Base-by-base conservation (phyloP, 1,139 yeast species). In the Kodamaea sp. region DNA sequence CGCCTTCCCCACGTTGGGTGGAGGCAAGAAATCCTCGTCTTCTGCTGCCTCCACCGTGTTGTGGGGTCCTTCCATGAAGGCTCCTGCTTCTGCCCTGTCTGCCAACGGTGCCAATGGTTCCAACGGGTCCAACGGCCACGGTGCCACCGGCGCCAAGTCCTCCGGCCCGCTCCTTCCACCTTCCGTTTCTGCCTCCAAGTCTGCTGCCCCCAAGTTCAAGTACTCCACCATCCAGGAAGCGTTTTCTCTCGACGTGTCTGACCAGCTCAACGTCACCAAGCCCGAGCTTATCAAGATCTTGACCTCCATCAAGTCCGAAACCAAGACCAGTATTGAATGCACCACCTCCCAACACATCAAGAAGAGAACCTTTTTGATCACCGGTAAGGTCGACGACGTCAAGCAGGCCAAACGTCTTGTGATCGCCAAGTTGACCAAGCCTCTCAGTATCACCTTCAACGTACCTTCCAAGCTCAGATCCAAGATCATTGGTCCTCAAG, bases 401-500 rank as follows among this genome's bases (percentile, higher is more conserved):
- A 74, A 70, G 42, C 65, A 63, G 29, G 97, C 96, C 41, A 83
- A 81, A 61, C 74, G 89, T 43, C 85, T 85, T 47, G 76, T 94
- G 37, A 75, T 85, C 43, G 81, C 80, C 54, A 84, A 80, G 48
- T 73, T 92, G 56, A 82, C 95, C 24, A 83, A 83, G 58, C 90
- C 94, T 30, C 78, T 86, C 36, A 66, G 66, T 11, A 65, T 77
- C 32, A 61, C 70, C 26, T 76, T 92, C 55, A 61, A 70, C 29
- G 78, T 92, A 38, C 97, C 98, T 25, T 76, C 92, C 18, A 77
- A 78, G 48, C 75, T 88, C 35, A 79, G 96, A 59, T 76, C 95
- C 4, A 76, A 78, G 39, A 78, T 94, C 44, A 89, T 94, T 63
- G 99, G 99, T 39, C 76, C 92, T 29, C 86, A 83, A 59, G 99